phyloP scores from a whole-genome alignment of 2,329 filamentous ascomycete species.

The Hypoxylon sp. region DNA sequence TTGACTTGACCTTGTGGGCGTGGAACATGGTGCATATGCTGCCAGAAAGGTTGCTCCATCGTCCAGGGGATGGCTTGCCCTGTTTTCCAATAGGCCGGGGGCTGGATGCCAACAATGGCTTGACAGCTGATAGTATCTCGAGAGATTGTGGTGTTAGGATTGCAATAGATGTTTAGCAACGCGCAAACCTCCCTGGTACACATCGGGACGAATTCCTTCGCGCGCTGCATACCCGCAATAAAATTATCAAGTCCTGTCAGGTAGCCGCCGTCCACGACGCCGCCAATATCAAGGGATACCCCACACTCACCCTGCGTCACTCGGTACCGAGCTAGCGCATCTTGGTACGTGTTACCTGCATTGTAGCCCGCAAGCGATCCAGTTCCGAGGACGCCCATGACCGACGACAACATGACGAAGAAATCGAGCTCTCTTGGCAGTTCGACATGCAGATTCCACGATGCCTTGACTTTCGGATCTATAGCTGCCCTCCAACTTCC shows the following conservation, averaged over 20 bases:
- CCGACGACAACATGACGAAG: slow-evolving; percentile 60
- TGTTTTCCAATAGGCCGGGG: too few species aligned
- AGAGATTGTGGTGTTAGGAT: background rate
- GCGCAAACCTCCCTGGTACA: background rate
- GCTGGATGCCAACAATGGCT: background rate
- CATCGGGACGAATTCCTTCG: too few species aligned
- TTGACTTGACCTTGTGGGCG: background rate
- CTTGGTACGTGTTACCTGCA: slow-evolving; percentile 57
- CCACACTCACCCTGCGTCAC: slow-evolving; percentile 45
- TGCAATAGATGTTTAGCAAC: slow-evolving; percentile 3
- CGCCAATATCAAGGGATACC: background rate
- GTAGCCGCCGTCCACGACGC: background rate
- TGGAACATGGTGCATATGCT: slow-evolving; percentile 21
- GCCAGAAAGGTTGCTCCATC: slow-evolving; percentile 11
- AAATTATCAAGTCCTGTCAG: background rate
- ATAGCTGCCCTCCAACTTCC: slow-evolving; percentile 56
- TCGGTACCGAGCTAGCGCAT: slow-evolving; percentile 55
- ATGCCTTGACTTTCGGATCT: slow-evolving; percentile 58
- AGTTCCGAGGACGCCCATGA: slow-evolving; percentile 54
- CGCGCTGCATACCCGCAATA: background rate
- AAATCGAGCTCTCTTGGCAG: slow-evolving; percentile 58
- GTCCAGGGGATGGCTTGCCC: background rate
- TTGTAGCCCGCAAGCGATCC: slow-evolving; percentile 57
- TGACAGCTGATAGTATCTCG: background rate
- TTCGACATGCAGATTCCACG: slow-evolving; percentile 53